phyloP scores from a whole-genome alignment of 164 flowering plant genomes.

The Aristolochia californica region DNA sequence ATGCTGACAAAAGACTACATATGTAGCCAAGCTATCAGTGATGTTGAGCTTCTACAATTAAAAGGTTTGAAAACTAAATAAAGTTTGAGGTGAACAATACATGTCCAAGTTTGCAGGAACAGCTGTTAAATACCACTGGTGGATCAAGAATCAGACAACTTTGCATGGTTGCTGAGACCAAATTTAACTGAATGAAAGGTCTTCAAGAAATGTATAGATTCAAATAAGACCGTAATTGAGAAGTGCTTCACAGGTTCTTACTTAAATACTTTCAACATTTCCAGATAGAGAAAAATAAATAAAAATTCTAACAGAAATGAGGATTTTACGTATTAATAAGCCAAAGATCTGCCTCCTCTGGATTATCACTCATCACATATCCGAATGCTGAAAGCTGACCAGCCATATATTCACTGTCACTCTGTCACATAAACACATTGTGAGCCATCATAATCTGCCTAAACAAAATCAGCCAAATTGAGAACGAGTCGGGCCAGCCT shows the following conservation, averaged over 20 bases:
- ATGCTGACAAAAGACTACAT: no score
- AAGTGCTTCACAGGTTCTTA: neutral
- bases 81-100: no score
- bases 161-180: neutral
- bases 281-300: neutral
- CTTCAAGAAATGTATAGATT: neutral
- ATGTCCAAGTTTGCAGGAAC: no score
- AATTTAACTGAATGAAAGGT: neutral
- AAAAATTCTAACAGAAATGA: neutral
- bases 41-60: no score
- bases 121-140: no score
- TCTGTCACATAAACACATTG: slow-evolving; percentile 29
- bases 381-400: slow-evolving; percentile 99
- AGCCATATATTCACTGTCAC: slow-evolving; percentile 99
- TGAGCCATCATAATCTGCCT: neutral
- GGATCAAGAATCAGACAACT: no score
- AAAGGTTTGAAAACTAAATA: no score
- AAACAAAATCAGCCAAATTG: neutral
- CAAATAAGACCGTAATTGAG: neutral
- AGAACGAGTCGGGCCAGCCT: neutral
- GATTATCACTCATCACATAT: slow-evolving; percentile 59
- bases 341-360: slow-evolving; percentile 96
- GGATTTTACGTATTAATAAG: slow-evolving; percentile 75
- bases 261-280: neutral
- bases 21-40: no score